phyloP scores from a whole-genome alignment of 1,139 yeast species.

The Lodderomyces oxycetoniae region DNA sequence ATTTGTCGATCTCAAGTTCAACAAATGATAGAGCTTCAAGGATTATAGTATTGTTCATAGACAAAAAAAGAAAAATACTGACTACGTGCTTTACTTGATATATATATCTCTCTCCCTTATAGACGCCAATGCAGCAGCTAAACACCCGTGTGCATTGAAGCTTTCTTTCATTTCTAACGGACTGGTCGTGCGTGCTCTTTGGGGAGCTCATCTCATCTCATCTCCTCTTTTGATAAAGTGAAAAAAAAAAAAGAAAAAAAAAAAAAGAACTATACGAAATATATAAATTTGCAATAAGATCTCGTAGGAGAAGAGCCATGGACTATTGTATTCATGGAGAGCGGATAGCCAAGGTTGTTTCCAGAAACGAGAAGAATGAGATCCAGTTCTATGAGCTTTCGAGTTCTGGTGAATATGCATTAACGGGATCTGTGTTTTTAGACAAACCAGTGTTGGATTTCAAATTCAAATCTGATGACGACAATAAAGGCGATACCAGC shows the following conservation, averaged over 20 bases:
- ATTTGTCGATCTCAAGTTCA: slow-evolving; percentile 79
- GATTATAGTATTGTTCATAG: slow-evolving; percentile 10
- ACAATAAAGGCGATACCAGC: not conserved
- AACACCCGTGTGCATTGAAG: too few relatives aligned
- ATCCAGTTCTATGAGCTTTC: slow-evolving; percentile 27
- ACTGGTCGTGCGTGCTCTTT: too few relatives aligned
- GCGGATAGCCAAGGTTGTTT: slow-evolving; percentile 14
- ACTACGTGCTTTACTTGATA: not conserved
- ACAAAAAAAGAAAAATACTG: not conserved
- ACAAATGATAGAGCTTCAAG: slow-evolving; percentile 71
- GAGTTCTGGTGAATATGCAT: slow-evolving; percentile 5
- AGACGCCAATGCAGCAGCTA: too few relatives aligned
- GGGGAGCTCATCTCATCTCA: not conserved
- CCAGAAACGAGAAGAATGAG: slow-evolving; percentile 32
- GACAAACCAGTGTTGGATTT: slow-evolving; percentile 21
- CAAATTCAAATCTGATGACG: not conserved
- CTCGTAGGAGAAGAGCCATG: not conserved
- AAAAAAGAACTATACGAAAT: not conserved
- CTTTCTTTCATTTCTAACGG: too few relatives aligned
- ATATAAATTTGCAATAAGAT: not conserved
- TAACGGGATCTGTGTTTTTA: slow-evolving; percentile 8
- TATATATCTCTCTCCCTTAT: slow-evolving; percentile 1
- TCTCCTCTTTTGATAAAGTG: not conserved
- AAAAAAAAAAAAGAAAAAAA: not conserved
- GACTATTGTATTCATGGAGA: slow-evolving; percentile 5